Percentiles rank a stretch among this genome's conserved stretches.
These are phyloP conservation scores for Kuraishia ogatae DNA, from an alignment of 805 yeast species.

Conservation along the genomic window DNA sequence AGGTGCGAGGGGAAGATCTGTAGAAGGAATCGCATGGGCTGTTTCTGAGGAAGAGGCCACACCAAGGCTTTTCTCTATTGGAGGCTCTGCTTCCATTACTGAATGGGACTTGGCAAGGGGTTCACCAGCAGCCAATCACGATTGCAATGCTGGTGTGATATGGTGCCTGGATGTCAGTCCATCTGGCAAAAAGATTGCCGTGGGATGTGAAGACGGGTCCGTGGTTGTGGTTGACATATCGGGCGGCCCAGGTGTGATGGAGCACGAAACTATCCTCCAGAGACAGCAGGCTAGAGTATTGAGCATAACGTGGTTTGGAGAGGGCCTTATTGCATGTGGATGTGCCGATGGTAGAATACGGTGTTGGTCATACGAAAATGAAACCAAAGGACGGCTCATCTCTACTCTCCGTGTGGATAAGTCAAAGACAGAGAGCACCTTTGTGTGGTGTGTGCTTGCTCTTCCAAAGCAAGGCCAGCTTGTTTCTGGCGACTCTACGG, in stretches of 20 bases:
- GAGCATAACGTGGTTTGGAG: constrained; percentile 66
- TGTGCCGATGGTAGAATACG: constrained; percentile 92
- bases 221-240: constrained; percentile 78
- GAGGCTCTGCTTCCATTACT: constrained; percentile 84
- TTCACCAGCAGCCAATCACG: constrained; percentile 63
- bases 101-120: constrained; percentile 87
- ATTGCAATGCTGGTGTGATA: constrained; percentile 87
- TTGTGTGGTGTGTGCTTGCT: constrained; percentile 80
- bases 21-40: constrained; percentile 88
- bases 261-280: constrained; percentile 66
- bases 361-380: constrained; percentile 54
- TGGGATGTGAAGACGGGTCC: constrained; percentile 94
- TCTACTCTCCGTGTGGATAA: constrained; percentile 90
- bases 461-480: constrained; percentile 60
- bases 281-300: constrained; percentile 79
- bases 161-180: constrained; percentile 78
- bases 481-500: constrained; percentile 96
- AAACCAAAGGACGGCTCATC: constrained; percentile 52
- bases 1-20: constrained; percentile 77
- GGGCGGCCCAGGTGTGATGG: constrained; percentile 80
- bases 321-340: constrained; percentile 73
- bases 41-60: constrained; percentile 30
- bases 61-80: constrained; percentile 80
- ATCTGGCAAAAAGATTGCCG: constrained; percentile 58
- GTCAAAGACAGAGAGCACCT: constrained; percentile 73